These are phyloP conservation scores for Bruguiera sexangula DNA, from an alignment of 345 rosid species.

Conservation along the genomic window DNA sequence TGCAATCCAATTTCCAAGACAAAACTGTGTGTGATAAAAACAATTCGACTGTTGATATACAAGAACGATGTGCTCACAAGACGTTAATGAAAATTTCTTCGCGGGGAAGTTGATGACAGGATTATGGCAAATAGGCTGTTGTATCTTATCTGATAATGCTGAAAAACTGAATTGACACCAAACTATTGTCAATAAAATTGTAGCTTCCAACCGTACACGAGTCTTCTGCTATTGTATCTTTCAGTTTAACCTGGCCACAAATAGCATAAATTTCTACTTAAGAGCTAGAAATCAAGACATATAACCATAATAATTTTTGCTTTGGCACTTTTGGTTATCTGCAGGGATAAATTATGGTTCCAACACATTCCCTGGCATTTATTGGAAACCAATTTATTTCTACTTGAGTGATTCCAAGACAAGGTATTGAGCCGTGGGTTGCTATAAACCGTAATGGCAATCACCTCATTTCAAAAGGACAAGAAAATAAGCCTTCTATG, in stretches of 20 bases:
- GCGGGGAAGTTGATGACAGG: too few relatives aligned
- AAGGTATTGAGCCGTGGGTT: too few relatives aligned
- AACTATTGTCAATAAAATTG: conserved; percentile 5
- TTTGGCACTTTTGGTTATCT: not conserved
- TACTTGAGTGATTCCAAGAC: not conserved
- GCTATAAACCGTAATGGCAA: too few relatives aligned
- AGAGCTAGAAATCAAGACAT: not conserved
- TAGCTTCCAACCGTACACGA: conserved; percentile 9
- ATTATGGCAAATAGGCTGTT: too few relatives aligned
- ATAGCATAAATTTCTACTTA: not conserved
- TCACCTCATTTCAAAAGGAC: too few relatives aligned
- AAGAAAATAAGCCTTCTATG: too few relatives aligned
- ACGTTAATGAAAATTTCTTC: too few relatives aligned
- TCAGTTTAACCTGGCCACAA: conserved; percentile 18
- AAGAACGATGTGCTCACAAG: too few relatives aligned
- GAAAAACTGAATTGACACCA: conserved; percentile 20
- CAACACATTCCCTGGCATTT: not conserved
- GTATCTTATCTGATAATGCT: too few relatives aligned
- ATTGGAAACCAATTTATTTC: not conserved
- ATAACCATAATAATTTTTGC: not conserved
- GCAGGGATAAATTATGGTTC: not conserved
- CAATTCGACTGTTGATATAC: too few relatives aligned
- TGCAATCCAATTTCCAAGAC: too few relatives aligned
- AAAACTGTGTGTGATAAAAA: too few relatives aligned
- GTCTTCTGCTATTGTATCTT: conserved; percentile 9